Percentiles rank a stretch among this genome's conserved stretches.
These are phyloP conservation scores for Cladobotryum protrusum DNA, from an alignment of 2,329 filamentous ascomycete species.

Conservation along the genomic window DNA sequence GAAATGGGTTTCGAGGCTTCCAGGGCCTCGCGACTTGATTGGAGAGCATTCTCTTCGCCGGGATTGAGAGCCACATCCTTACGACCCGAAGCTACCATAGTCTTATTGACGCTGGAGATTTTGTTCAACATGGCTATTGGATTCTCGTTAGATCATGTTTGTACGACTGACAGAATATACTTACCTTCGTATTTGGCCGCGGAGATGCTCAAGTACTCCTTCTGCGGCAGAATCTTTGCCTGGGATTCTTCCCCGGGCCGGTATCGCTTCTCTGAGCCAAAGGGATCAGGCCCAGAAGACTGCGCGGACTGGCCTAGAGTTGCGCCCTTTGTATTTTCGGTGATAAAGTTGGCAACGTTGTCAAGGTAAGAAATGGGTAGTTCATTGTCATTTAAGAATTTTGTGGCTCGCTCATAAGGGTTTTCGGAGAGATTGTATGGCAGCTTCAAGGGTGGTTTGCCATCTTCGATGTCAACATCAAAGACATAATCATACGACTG, in stretches of 20 bases:
- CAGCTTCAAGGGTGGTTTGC: conserved; percentile 86
- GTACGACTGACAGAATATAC: conserved; percentile 6
- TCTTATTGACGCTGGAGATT: conserved; percentile 66
- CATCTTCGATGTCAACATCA: conserved; percentile 92
- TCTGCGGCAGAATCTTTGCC: conserved; percentile 67
- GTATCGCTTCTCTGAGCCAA: conserved; percentile 72
- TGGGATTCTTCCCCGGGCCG: conserved; percentile 52
- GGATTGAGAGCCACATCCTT: conserved; percentile 72
- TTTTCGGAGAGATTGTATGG: conserved; percentile 91
- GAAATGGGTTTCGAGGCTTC: conserved; percentile 49
- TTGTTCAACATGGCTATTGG: conserved; percentile 64
- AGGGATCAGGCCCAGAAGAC: conserved; percentile 59
- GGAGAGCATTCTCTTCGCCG: conserved; percentile 58
- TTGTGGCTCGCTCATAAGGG: conserved; percentile 83
- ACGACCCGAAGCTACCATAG: conserved; percentile 62
- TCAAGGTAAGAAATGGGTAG: conserved; percentile 83
- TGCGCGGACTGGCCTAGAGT: conserved; percentile 61
- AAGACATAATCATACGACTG: conserved; percentile 96
- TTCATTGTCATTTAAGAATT: conserved; percentile 85
- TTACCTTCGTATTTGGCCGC: conserved; percentile 61
- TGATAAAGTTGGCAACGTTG: conserved; percentile 88
- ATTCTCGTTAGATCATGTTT: conserved; percentile 18
- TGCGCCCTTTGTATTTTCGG: conserved; percentile 80
- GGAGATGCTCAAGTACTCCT: conserved; percentile 69
- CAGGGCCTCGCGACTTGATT: conserved; percentile 55